Base-by-base conservation (phyloP, 2,329 filamentous ascomycete species). In the Elsinoe arachidis region DNA sequence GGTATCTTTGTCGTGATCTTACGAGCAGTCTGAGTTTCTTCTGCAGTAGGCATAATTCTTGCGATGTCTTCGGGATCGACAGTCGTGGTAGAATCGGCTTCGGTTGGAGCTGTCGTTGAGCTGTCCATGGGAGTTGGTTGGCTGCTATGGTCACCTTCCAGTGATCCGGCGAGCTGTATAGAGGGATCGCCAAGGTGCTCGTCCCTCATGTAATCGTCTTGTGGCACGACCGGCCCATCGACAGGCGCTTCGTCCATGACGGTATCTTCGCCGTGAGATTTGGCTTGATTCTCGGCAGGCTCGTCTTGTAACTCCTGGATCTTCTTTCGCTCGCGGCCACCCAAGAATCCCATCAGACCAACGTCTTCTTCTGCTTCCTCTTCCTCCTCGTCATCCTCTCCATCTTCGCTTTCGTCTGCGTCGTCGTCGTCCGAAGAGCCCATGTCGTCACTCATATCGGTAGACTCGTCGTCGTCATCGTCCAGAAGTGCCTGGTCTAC, bases 1-100 rank as follows among this genome's bases (percentile, higher is more conserved):
- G 90, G 91, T 10, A 93, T 81, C 70, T 74, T 59, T 60, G 60
- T 58, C 68, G 61, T 60, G 7, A 61, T 56, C 17, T 59, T 61
- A 12, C 61, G 61, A 12, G 54, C 49, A 46, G 61, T 60, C 23
- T 64, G 61, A 26, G 52, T 57, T 33, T 58, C 57, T 1, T 59
- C 57, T 4, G 43, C 34, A 11, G 33, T 55, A 11, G 46, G 60
- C 57, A 55, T 60, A 44, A 30, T 60, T 44, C 33, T 58, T 57
- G 33, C 53, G 34, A n/a, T 59, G 46, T 60, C 61, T 4, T 58
- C 58, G 3, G 57, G 54, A 38, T 61, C 60, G 21, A 61, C 43
- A 7, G 58, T 60, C n/a, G 60, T 61, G 15, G 60, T 61, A 2
- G 60, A 61, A 37, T 61, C 60, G 5, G 58, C 58, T 57, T 61